Conservation (phyloP, 352 stramenopile species). For the Phytophthora constricta region DNA sequence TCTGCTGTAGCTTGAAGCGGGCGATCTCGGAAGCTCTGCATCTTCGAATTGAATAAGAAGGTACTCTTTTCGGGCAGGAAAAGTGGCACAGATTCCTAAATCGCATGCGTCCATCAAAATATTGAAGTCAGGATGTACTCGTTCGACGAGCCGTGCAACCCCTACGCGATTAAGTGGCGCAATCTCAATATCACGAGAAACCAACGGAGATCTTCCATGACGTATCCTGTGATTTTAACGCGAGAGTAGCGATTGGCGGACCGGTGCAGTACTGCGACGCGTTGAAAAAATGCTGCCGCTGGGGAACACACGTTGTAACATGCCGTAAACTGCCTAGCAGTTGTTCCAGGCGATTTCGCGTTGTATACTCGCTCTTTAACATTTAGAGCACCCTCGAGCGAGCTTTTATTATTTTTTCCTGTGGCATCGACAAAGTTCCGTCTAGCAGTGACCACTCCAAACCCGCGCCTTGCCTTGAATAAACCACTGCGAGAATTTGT, state of each 20-base stretch:
- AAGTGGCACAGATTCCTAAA: slow-evolving; percentile 11
- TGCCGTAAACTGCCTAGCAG: slow-evolving; percentile 20
- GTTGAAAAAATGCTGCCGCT: slow-evolving; percentile 12
- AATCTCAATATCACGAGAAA: slow-evolving; percentile 7
- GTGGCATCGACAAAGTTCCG: background rate
- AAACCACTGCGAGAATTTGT: background rate
- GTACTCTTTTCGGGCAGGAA: slow-evolving; percentile 9
- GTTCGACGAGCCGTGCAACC: background rate
- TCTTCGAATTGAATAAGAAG: slow-evolving; percentile 13
- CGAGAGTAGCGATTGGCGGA: background rate
- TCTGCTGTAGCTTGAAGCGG: background rate
- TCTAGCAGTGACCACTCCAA: background rate
- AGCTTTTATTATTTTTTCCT: slow-evolving; percentile 4
- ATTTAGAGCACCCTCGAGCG: background rate
- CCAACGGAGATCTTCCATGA: slow-evolving; percentile 7
- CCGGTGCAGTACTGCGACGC: background rate
- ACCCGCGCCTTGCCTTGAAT: background rate
- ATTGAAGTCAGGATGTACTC: background rate
- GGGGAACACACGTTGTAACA: slow-evolving; percentile 18
- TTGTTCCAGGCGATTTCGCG: slow-evolving; percentile 10
- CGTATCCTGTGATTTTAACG: background rate
- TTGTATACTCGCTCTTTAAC: background rate
- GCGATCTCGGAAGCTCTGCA: slow-evolving; percentile 1
- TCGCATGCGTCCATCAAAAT: slow-evolving; percentile 26
- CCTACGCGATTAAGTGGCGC: slow-evolving; percentile 7